These are phyloP conservation scores for Phytophthora aleatoria DNA, from an alignment of 352 stramenopile genomes.

Conservation along the genomic window DNA sequence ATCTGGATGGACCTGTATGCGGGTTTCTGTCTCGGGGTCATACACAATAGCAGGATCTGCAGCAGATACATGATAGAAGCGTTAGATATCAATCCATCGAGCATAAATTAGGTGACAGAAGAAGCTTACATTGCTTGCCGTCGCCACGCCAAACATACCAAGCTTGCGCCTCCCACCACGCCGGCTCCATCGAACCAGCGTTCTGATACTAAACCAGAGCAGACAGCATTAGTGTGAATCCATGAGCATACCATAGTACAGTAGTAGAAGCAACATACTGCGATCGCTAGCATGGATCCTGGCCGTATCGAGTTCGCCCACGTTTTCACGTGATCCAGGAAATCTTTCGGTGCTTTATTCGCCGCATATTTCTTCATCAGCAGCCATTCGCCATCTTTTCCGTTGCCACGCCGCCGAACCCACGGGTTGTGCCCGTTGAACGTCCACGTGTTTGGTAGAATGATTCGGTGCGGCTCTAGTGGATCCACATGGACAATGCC, in stretches of 20 bases:
- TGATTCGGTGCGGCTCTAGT: conserved; percentile 60
- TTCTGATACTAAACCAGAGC: conserved; percentile 65
- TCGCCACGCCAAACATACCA: conserved; percentile 83
- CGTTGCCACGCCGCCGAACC: conserved; percentile 57
- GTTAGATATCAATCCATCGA: neutral
- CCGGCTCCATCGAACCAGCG: conserved; percentile 55
- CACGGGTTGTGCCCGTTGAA: conserved; percentile 75
- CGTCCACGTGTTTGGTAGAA: conserved; percentile 80
- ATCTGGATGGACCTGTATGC: conserved; percentile 47
- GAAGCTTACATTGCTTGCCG: conserved; percentile 55
- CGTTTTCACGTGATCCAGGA: conserved; percentile 57
- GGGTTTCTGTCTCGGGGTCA: conserved; percentile 47
- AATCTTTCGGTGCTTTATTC: conserved; percentile 49
- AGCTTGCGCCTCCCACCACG: conserved; percentile 86
- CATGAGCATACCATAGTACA: neutral
- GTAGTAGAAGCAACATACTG: conserved; percentile 44
- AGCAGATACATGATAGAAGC: neutral
- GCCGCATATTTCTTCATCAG: conserved; percentile 58
- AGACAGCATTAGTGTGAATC: conserved; percentile 18
- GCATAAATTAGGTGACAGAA: neutral
- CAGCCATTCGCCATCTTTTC: conserved; percentile 79
- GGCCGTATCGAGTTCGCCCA: conserved; percentile 60
- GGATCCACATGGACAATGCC: conserved; percentile 74
- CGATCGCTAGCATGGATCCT: conserved; percentile 62
- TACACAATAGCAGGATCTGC: conserved; percentile 59